Base-by-base conservation (phyloP, 139 green algal genomes). In the Tetraselmis striata region DNA sequence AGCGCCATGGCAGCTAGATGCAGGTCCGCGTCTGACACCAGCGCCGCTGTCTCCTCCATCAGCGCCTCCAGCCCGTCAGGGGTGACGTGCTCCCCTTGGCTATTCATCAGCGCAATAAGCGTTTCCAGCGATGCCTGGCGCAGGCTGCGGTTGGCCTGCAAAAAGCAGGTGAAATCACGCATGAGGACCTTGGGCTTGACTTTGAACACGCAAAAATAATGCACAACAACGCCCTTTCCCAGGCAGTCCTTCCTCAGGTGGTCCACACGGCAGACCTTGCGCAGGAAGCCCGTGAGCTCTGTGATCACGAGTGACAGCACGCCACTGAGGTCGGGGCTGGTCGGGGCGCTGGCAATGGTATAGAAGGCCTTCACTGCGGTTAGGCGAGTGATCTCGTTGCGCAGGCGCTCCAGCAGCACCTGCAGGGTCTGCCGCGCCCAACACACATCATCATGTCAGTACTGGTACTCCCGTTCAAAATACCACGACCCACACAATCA, bases 301-400 rank as follows among this genome's bases (percentile, higher is more conserved):
- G 67, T 75, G 30, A 94, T 59, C 28, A 91, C 79, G 0, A 85
- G 83, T 32, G 86, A 78, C 31, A 94, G 82, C 75, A 92, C 83
- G 23, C 75, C 29, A 23, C 30, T 86, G 32, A 94, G 80, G 77
- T 93, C 84, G 30, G 94, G 75, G 29, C 78, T 75, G 59, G 95
- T 86, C 11, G 89, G 87, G 0, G 91, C 94, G 45, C 83, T 79
- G 0, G 94, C 93, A 31, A 98, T 90, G 1, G 81, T 89, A 25
- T 78, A 84, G 59, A 98, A 90, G 0, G 91, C 95, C 76, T 94
- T 93, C 2, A 98, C 93, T 0, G 95, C 92, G 1, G 93, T 83
- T 58, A 98, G 88, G 5, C 95, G 90, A 0, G 96, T 99, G 29
- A 94, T 94, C 82, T 99, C 96, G 82, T 98, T 98, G 31, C 87